These are phyloP conservation scores for Trichoderma aggressivum DNA, from an alignment of 2,329 filamentous ascomycete species.

Conservation along the genomic window DNA sequence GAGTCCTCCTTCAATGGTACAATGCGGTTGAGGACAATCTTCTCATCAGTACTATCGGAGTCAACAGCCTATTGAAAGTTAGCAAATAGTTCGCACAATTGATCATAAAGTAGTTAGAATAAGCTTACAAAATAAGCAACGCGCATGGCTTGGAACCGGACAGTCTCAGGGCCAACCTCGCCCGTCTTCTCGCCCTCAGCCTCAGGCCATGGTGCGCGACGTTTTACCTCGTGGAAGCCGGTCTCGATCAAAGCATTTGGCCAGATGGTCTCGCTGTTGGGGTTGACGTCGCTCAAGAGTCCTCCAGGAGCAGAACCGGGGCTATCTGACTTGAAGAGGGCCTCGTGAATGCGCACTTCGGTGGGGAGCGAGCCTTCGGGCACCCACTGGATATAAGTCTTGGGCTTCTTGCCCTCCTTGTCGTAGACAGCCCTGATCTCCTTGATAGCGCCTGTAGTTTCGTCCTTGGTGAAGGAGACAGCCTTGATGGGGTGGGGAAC, in stretches of 20 bases:
- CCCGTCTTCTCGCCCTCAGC: constrained; percentile 57
- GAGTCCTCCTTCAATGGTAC: constrained; percentile 79
- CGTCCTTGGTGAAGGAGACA: constrained; percentile 65
- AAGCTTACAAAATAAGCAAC: constrained; percentile 69
- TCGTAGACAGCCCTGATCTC: constrained; percentile 62
- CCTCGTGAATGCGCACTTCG: constrained; percentile 71
- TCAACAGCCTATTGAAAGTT: constrained; percentile 55
- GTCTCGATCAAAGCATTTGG: constrained; percentile 71
- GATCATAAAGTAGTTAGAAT: not conserved
- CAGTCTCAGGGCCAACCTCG: constrained; percentile 58
- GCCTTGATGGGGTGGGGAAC: constrained; percentile 68
- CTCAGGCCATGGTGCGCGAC: constrained; percentile 74
- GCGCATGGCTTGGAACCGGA: constrained; percentile 83
- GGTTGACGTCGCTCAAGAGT: constrained; percentile 76
- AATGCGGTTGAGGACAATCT: constrained; percentile 79
- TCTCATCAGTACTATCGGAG: constrained; percentile 67
- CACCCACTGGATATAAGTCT: constrained; percentile 85
- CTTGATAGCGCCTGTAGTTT: constrained; percentile 59
- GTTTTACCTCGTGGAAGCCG: constrained; percentile 70
- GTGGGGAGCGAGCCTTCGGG: constrained; percentile 60
- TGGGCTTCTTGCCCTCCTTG: constrained; percentile 66
- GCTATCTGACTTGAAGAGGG: constrained; percentile 78
- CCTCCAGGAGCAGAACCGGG: constrained; percentile 72
- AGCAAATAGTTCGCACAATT: not conserved
- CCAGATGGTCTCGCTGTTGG: constrained; percentile 72